Percentiles rank a stretch among this genome's conserved stretches.
Evolutionary conservation across 306 rosid genomes (phyloP).

Genomic region (Quercus variabilis): DNA sequence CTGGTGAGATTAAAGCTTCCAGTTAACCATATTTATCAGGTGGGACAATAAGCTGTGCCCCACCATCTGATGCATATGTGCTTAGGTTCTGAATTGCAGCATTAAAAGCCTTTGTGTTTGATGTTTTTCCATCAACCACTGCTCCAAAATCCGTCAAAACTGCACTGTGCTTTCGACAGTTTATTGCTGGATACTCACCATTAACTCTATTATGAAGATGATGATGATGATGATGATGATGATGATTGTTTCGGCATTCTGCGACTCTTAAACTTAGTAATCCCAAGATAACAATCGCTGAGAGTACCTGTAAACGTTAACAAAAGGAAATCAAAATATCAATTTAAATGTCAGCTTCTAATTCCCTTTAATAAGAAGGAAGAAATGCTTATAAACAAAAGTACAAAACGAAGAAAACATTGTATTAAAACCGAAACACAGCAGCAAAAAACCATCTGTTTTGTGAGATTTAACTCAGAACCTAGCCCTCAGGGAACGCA

Average conservation of each 20-base stretch:
- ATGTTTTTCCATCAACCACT: constrained; percentile 76
- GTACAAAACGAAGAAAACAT: background rate
- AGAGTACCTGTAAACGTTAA: background rate
- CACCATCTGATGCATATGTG: constrained; percentile 50
- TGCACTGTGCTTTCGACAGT: constrained; percentile 67
- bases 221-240: too few relatives aligned
- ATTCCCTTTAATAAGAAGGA: background rate
- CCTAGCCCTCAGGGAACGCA: background rate
- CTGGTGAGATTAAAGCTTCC: constrained; percentile 92
- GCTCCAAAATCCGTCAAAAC: constrained; percentile 68
- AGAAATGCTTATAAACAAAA: background rate
- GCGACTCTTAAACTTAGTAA: constrained; percentile 18
- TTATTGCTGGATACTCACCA: constrained; percentile 33
- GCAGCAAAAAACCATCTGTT: background rate
- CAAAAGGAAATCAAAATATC: background rate
- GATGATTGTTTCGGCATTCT: constrained; percentile 27
- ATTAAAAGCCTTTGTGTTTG: constrained; percentile 63
- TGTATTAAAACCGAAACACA: background rate
- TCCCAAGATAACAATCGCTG: constrained; percentile 11
- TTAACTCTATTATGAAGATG: background rate
- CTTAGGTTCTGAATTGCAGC: constrained; percentile 57
- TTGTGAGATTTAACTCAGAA: background rate
- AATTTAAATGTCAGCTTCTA: background rate
- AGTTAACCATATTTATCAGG: constrained; percentile 80
- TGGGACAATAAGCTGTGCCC: constrained; percentile 72